phyloP scores from a whole-genome alignment of 371 early-diverging fungal species.

The Rhizomucor pusillus region DNA sequence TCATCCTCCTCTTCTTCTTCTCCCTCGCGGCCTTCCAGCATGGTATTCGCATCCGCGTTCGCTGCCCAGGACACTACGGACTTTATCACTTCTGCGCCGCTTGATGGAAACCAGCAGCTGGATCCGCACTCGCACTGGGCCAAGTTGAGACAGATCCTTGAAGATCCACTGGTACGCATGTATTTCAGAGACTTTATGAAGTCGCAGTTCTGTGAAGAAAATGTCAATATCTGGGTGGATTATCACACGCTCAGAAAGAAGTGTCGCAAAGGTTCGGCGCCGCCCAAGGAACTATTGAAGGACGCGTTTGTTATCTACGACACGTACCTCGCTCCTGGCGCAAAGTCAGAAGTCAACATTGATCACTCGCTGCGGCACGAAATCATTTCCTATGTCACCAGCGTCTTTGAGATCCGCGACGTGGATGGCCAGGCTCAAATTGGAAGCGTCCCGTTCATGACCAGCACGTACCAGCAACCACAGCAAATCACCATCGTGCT shows the following conservation, averaged over 20 bases:
- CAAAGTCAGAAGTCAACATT: slow-evolving; percentile 58
- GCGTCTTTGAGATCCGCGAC: slow-evolving; percentile 8
- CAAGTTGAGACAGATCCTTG: slow-evolving; percentile 57
- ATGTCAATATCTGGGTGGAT: slow-evolving; percentile 58
- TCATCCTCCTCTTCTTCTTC: slow-evolving; percentile 4
- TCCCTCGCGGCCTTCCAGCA: slow-evolving; percentile 11
- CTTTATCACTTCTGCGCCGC: slow-evolving; percentile 13
- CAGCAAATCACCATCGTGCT: slow-evolving; percentile 32
- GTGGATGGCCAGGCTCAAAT: slow-evolving; percentile 24
- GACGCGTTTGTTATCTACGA: slow-evolving; percentile 62
- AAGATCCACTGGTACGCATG: slow-evolving; percentile 50
- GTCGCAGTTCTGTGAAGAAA: slow-evolving; percentile 61
- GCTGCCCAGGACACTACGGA: not conserved
- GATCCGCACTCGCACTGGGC: slow-evolving; percentile 16
- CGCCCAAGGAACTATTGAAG: slow-evolving; percentile 39
- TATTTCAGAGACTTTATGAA: slow-evolving; percentile 63
- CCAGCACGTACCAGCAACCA: slow-evolving; percentile 24
- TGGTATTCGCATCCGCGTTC: not conserved
- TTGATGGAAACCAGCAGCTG: slow-evolving; percentile 1
- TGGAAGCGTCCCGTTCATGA: slow-evolving; percentile 29
- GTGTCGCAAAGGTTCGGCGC: slow-evolving; percentile 28
- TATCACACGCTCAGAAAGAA: slow-evolving; percentile 35
- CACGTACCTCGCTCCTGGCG: slow-evolving; percentile 56
- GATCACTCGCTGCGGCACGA: slow-evolving; percentile 46
- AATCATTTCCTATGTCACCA: slow-evolving; percentile 16